These are phyloP conservation scores for Clarireedia sp. DNA, from an alignment of 2,329 filamentous ascomycete species.

Conservation along the genomic window DNA sequence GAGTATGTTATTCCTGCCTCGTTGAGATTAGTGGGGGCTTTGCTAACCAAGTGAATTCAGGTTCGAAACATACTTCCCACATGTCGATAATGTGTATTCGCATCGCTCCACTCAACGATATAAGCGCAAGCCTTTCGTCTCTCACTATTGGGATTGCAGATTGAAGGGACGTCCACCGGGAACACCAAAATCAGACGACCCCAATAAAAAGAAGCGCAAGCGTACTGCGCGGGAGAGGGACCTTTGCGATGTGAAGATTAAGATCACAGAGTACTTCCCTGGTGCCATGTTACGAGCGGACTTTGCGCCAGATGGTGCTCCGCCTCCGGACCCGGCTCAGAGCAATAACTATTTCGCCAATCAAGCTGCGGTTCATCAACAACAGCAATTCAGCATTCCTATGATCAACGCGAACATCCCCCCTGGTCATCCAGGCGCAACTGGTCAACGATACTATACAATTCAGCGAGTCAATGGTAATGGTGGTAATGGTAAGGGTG, in stretches of 20 bases:
- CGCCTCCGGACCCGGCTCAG: conserved; percentile 16
- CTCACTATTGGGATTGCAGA: conserved; percentile 79
- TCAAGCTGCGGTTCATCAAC: conserved; percentile 17
- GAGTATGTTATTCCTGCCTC: conserved; percentile 43
- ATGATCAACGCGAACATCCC: conserved; percentile 34
- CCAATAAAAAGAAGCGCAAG: conserved; percentile 75
- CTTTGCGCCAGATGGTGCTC: conserved; percentile 26
- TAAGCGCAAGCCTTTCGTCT: conserved; percentile 75
- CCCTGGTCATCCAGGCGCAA: conserved; percentile 38
- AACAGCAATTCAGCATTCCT: conserved; percentile 35
- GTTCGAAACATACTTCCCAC: conserved; percentile 74
- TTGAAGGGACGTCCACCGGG: conserved; percentile 73
- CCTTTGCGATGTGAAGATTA: conserved; percentile 82
- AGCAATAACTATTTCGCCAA: conserved; percentile 27
- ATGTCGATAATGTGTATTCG: conserved; percentile 78
- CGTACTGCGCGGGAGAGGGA: conserved; percentile 66
- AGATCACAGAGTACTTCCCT: conserved; percentile 72
- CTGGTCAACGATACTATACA: conserved; percentile 57
- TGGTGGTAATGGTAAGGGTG: conserved; percentile 62
- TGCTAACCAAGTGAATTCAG: conserved; percentile 33
- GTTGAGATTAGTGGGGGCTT: conserved; percentile 5
- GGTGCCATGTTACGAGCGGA: conserved; percentile 34
- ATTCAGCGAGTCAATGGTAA: conserved; percentile 73
- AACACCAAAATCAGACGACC: conserved; percentile 71
- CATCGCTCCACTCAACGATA: conserved; percentile 75